These are phyloP conservation scores for Ceratobasidium papillatum DNA, from an alignment of 1,284 basidiomycete species.

Conservation along the genomic window DNA sequence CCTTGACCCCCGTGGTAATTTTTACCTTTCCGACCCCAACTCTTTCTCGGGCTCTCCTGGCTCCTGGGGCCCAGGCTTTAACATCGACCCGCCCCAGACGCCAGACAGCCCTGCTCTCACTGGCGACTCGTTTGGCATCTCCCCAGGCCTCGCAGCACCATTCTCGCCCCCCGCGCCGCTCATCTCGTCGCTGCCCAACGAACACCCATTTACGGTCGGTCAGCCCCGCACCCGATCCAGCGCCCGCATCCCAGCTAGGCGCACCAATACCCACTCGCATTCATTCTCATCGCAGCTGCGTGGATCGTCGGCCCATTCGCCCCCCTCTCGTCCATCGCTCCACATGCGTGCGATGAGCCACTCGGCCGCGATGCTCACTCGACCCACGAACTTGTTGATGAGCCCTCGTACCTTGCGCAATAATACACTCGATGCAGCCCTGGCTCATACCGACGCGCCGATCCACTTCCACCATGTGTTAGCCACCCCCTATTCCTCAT, in stretches of 20 bases:
- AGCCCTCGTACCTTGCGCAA: conserved; percentile 35
- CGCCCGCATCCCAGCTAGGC: conserved; percentile 2
- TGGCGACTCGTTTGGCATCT: conserved; percentile 34
- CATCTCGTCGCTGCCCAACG: conserved; percentile 24
- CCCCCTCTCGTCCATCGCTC: conserved; percentile 4
- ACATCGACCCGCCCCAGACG: conserved; percentile 29
- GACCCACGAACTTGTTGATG: conserved; percentile 22
- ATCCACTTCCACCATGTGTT: conserved; percentile 32
- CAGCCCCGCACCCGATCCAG: conserved; percentile 14
- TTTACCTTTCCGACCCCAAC: conserved; percentile 14
- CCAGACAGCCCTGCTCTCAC: conserved; percentile 21
- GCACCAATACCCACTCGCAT: conserved; percentile 36
- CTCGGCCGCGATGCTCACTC: conserved; percentile 27
- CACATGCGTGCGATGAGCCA: conserved; percentile 39
- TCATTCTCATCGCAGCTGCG: conserved; percentile 34
- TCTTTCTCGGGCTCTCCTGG: conserved; percentile 22
- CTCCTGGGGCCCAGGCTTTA: conserved; percentile 19
- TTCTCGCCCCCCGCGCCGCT: conserved; percentile 2
- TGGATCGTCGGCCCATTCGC: conserved; percentile 9
- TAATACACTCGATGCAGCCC: conserved; percentile 31
- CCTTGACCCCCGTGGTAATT: conserved; percentile 8
- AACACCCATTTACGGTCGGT: conserved; percentile 17
- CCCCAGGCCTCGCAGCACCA: not conserved
- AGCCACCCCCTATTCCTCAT: conserved; percentile 32
- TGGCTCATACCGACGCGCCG: not conserved